These are phyloP conservation scores for Rutstroemia sp. DNA, from an alignment of 2,329 filamentous ascomycete genomes.

Conservation along the genomic window DNA sequence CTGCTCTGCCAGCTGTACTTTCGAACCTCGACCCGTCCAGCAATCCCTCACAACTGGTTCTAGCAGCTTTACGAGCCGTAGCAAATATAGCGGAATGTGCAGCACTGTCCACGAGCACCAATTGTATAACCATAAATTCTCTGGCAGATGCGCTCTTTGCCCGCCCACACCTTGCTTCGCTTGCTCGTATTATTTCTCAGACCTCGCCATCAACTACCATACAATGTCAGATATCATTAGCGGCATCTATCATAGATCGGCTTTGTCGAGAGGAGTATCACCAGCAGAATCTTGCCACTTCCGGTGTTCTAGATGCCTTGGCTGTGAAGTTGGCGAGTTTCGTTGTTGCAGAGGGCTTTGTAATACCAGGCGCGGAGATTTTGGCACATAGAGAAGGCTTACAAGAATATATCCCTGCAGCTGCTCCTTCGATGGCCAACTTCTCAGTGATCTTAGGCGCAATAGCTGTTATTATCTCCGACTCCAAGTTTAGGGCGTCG, in stretches of 20 bases:
- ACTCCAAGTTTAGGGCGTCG: constrained; percentile 72
- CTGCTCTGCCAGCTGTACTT: constrained; percentile 62
- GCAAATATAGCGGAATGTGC: constrained; percentile 64
- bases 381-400: constrained; percentile 47
- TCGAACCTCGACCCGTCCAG: constrained; percentile 58
- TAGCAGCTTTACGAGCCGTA: constrained; percentile 68
- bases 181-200: constrained; percentile 59
- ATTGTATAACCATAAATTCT: constrained; percentile 39
- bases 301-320: constrained; percentile 70
- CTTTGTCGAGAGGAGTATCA: constrained; percentile 64
- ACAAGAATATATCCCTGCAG: constrained; percentile 50
- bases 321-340: constrained; percentile 66
- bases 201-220: constrained; percentile 42
- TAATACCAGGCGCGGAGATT: constrained; percentile 57
- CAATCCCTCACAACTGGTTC: constrained; percentile 57
- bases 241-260: constrained; percentile 46
- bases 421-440: constrained; percentile 51
- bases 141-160: constrained; percentile 61
- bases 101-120: constrained; percentile 44
- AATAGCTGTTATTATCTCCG: constrained; percentile 66
- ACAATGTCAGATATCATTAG: constrained; percentile 56
- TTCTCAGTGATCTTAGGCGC: constrained; percentile 70
- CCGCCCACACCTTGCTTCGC: constrained; percentile 49
- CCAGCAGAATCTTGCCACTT: constrained; percentile 62
- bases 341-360: constrained; percentile 59